Percentiles rank a stretch among this genome's conserved stretches.
Evolutionary conservation across 179 eudicot genomes (phyloP).

Genomic region (Carnegiea gigantea): DNA sequence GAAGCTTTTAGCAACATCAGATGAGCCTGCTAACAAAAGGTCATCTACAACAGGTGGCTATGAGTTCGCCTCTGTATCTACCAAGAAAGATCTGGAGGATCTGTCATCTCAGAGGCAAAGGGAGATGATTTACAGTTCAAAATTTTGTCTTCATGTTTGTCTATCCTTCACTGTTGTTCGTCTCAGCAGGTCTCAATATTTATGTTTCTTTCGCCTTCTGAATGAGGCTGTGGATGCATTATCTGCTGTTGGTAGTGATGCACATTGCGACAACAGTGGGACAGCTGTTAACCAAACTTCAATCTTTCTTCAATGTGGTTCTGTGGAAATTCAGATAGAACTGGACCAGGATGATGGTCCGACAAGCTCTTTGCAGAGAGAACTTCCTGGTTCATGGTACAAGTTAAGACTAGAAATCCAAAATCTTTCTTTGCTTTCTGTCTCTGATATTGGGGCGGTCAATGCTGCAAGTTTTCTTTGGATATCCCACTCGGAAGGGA

Average conservation of each 20-base stretch:
- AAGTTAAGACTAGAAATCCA: slow-evolving; percentile 49
- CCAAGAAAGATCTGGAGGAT: slow-evolving; percentile 51
- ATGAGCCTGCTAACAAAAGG: slow-evolving; percentile 43
- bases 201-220: slow-evolving; percentile 44
- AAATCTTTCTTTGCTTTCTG: slow-evolving; percentile 61
- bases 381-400: slow-evolving; percentile 92
- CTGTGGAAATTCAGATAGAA: slow-evolving; percentile 47
- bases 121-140: slow-evolving; percentile 72
- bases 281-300: slow-evolving; percentile 50
- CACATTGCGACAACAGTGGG: slow-evolving; percentile 32
- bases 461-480: slow-evolving; percentile 57
- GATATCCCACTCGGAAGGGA: slow-evolving; percentile 74
- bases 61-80: slow-evolving; percentile 74
- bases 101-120: slow-evolving; percentile 41
- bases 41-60: slow-evolving; percentile 41
- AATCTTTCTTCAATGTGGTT: slow-evolving; percentile 66
- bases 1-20: slow-evolving; percentile 65
- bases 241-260: slow-evolving; percentile 35
- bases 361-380: slow-evolving; percentile 60
- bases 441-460: slow-evolving; percentile 67
- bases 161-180: slow-evolving; percentile 49
- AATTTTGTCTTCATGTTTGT: slow-evolving; percentile 53
- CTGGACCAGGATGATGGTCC: slow-evolving; percentile 42
- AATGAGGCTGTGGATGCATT: slow-evolving; percentile 46
- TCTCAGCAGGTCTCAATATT: slow-evolving; percentile 50